These are phyloP conservation scores for Babesia divergens DNA, from an alignment of 169 alveolate species.

Conservation along the genomic window DNA sequence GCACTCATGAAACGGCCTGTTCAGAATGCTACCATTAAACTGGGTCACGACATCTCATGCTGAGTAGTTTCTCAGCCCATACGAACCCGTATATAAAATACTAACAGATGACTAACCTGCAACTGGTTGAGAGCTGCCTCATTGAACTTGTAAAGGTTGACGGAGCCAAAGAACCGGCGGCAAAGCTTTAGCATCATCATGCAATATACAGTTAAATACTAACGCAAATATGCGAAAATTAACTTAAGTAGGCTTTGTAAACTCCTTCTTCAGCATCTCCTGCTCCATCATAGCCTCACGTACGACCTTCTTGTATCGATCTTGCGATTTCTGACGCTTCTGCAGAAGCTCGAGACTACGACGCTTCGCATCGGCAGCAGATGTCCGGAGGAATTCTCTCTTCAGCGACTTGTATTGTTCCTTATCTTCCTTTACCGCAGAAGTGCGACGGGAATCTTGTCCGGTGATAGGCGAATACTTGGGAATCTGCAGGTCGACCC, in stretches of 20 bases:
- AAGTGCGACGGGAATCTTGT: background rate
- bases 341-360: constrained; percentile 25
- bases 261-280: constrained; percentile 47
- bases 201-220: no score
- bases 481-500: constrained; percentile 39
- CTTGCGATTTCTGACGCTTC: constrained; percentile 25
- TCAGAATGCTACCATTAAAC: no score
- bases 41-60: no score
- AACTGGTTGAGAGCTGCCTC: constrained; percentile 47
- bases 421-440: constrained; percentile 24
- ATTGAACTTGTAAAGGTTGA: constrained; percentile 42
- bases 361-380: constrained; percentile 30
- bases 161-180: constrained; percentile 13
- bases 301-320: constrained; percentile 39
- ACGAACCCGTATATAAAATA: no score
- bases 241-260: constrained; percentile 24
- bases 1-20: background rate
- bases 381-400: constrained; percentile 24
- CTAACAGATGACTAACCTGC: constrained; percentile 9
- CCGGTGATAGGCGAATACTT: background rate
- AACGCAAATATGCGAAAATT: background rate
- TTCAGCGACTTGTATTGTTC: constrained; percentile 42
- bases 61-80: no score
- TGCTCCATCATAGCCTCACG: constrained; percentile 61
- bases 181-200: constrained; percentile 1